Percentiles rank a stretch among this genome's conserved stretches.
Evolutionary conservation across 2,329 filamentous ascomycete species (phyloP).

Genomic region (Byssochlamys sp.): DNA sequence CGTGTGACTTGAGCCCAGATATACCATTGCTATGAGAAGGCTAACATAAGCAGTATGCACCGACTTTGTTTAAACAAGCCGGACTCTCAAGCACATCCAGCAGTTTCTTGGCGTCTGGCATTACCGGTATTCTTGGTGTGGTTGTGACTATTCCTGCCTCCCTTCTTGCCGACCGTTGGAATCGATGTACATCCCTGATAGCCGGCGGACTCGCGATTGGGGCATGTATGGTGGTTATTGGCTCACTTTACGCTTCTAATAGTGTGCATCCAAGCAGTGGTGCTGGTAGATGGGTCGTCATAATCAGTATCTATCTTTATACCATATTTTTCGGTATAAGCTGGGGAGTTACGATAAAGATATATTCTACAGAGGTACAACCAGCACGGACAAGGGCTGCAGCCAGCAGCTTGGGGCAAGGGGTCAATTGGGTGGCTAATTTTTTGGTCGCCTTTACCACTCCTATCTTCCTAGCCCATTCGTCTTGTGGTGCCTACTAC

Average conservation of each 20-base stretch:
- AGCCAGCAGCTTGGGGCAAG: conserved; percentile 1
- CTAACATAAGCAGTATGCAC: background rate
- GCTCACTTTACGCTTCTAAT: conserved; percentile 1
- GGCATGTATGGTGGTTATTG: conserved; percentile 1
- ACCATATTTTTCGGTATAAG: background rate
- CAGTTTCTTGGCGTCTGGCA: background rate
- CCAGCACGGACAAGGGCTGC: conserved; percentile 1
- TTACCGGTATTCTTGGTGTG: background rate
- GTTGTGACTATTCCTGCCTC: background rate
- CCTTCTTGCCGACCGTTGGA: background rate
- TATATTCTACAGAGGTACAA: conserved; percentile 1
- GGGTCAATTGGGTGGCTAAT: conserved; percentile 1
- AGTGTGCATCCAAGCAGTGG: background rate
- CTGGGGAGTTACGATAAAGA: conserved; percentile 2
- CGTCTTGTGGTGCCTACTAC: background rate
- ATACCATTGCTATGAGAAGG: background rate
- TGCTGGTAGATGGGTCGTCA: conserved; percentile 1
- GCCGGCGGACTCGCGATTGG: background rate
- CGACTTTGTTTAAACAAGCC: background rate
- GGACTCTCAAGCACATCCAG: background rate
- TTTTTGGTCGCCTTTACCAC: background rate
- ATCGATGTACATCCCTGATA: background rate
- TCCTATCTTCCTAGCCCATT: background rate
- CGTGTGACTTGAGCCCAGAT: background rate
- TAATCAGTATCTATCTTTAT: conserved; percentile 2